phyloP scores from a whole-genome alignment of 768 basidiomycete species.

The Naganishia antarctica region DNA sequence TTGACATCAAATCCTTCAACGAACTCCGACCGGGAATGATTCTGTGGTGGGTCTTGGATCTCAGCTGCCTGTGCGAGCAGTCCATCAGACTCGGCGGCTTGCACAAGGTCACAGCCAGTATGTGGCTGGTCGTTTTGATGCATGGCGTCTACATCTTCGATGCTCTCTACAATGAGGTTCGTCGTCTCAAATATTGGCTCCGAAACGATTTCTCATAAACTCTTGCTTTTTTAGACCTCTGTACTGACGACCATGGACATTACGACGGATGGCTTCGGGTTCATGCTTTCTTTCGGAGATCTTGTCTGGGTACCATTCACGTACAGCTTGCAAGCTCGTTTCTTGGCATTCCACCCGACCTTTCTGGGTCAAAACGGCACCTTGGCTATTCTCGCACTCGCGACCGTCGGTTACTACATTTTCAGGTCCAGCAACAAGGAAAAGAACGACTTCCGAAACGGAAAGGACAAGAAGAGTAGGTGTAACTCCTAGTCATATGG shows the following conservation, averaged over 20 bases:
- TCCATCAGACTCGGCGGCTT: conserved; percentile 56
- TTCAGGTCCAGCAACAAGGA: conserved; percentile 84
- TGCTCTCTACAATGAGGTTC: conserved; percentile 81
- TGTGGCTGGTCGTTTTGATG: conserved; percentile 82
- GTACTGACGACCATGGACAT: conserved; percentile 97
- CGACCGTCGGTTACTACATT: conserved; percentile 77
- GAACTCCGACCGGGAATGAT: conserved; percentile 87
- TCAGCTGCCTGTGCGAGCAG: conserved; percentile 87
- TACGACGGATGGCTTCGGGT: conserved; percentile 93
- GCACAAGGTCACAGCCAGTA: conserved; percentile 68
- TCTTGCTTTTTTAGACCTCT: conserved; percentile 58
- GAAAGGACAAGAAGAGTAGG: conserved; percentile 87
- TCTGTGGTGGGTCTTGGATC: conserved; percentile 82
- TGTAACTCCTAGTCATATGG: conserved; percentile 30
- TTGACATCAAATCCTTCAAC: conserved; percentile 74
- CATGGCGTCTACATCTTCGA: conserved; percentile 84
- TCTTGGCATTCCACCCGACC: conserved; percentile 80
- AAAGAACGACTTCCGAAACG: conserved; percentile 92
- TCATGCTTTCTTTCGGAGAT: conserved; percentile 94
- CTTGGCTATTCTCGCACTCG: conserved; percentile 60
- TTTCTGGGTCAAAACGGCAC: conserved; percentile 65
- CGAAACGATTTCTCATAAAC: neutral
- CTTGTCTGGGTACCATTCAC: conserved; percentile 90
- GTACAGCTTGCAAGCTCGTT: conserved; percentile 89
- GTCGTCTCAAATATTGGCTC: conserved; percentile 29